Conservation (phyloP, 2,329 filamentous ascomycete genomes). For the Ophiostoma piceae region DNA sequence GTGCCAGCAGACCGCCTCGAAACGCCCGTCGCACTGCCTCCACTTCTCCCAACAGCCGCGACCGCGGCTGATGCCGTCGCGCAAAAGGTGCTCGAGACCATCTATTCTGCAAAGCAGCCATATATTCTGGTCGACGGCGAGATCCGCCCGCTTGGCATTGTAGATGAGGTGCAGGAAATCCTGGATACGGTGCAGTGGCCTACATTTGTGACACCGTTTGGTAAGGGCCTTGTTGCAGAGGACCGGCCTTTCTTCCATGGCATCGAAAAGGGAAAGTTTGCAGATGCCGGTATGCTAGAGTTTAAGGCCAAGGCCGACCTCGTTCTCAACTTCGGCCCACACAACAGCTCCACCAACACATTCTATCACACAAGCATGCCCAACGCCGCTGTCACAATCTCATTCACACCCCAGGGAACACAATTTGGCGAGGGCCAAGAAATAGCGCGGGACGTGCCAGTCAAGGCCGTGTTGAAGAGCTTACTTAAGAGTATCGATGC, state of each 20-base stretch:
- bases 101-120: constrained; percentile 63
- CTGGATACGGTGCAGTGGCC: constrained; percentile 69
- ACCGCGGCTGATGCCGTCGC: constrained; percentile 78
- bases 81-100: constrained; percentile 66
- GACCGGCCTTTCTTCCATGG: constrained; percentile 34
- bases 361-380: constrained; percentile 12
- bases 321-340: constrained; percentile 9
- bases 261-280: neutral
- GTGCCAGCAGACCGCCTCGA: constrained; percentile 67
- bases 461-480: neutral
- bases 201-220: constrained; percentile 85
- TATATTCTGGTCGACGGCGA: constrained; percentile 79
- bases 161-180: constrained; percentile 68
- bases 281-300: neutral
- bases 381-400: neutral
- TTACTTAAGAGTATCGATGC: neutral
- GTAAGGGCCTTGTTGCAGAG: constrained; percentile 78
- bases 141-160: constrained; percentile 67
- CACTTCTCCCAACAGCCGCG: constrained; percentile 54
- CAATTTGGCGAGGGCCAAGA: neutral
- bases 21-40: constrained; percentile 59
- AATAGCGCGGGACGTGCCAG: constrained; percentile 3
- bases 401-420: neutral
- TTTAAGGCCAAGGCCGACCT: constrained; percentile 3
- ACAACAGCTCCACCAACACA: constrained; percentile 10